These are phyloP conservation scores for Bifiguratus adelaidae DNA, from an alignment of 192 early-diverging fungal genomes.

Conservation along the genomic window DNA sequence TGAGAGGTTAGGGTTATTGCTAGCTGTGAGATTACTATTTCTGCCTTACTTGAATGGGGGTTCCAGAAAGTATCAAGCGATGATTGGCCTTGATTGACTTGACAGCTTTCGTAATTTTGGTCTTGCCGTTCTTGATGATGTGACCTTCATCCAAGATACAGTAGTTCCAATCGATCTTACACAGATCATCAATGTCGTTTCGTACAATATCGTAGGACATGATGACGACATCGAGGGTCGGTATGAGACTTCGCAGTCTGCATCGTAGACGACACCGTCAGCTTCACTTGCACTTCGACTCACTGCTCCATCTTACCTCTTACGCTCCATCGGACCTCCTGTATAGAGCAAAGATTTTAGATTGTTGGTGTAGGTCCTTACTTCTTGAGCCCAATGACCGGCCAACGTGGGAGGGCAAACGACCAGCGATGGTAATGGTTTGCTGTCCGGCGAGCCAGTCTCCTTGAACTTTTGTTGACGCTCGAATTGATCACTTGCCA, in stretches of 20 bases:
- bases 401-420: slow-evolving; percentile 94
- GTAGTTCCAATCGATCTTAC: slow-evolving; percentile 76
- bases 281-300: too few relatives aligned
- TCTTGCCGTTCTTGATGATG: slow-evolving; percentile 90
- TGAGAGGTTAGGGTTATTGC: neutral
- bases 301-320: slow-evolving; percentile 39
- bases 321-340: slow-evolving; percentile 70
- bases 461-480: slow-evolving; percentile 44
- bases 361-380: slow-evolving; percentile 64
- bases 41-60: slow-evolving; percentile 64
- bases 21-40: neutral
- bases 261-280: too few relatives aligned
- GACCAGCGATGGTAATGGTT: slow-evolving; percentile 76
- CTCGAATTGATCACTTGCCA: slow-evolving; percentile 80
- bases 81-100: slow-evolving; percentile 82
- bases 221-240: slow-evolving; percentile 79
- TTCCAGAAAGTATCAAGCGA: slow-evolving; percentile 91
- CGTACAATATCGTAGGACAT: slow-evolving; percentile 96
- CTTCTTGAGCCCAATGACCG: slow-evolving; percentile 95
- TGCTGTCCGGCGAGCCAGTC: slow-evolving; percentile 47
- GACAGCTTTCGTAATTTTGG: slow-evolving; percentile 89
- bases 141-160: slow-evolving; percentile 98
- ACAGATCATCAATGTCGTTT: slow-evolving; percentile 85
- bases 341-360: slow-evolving; percentile 79
- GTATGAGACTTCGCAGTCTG: slow-evolving; percentile 38